These are phyloP conservation scores for Xylaria sp. DNA, from an alignment of 2,329 filamentous ascomycete species.

Conservation along the genomic window DNA sequence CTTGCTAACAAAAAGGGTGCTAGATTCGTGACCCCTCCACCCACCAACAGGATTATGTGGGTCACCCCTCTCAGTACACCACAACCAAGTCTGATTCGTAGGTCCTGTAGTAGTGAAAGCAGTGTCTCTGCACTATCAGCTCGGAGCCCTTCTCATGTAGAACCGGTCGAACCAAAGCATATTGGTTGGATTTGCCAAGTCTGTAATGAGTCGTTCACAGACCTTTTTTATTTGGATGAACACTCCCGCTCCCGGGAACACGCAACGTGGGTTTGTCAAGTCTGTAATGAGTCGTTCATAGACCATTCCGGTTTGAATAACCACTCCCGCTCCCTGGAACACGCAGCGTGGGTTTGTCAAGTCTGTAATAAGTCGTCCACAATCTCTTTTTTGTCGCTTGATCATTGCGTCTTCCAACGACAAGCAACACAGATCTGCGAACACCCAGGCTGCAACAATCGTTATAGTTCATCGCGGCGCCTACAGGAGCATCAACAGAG, in stretches of 20 bases:
- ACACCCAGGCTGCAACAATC: neutral
- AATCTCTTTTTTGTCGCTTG: no score
- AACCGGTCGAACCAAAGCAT: no score
- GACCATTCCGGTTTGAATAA: no score
- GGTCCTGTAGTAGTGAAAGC: neutral
- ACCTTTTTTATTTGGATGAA: no score
- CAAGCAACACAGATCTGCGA: neutral
- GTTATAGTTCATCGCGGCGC: accelerated
- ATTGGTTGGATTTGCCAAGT: no score
- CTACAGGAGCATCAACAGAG: neutral
- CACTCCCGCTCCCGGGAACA: no score
- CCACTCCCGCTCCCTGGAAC: no score
- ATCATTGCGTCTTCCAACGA: no score
- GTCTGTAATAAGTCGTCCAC: neutral
- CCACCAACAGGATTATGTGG: neutral
- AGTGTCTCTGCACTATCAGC: no score
- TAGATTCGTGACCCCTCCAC: no score
- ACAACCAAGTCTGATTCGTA: neutral
- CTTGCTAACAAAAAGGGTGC: constrained; percentile 44
- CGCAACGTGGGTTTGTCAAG: no score
- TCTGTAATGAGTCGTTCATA: neutral
- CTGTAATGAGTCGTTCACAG: neutral
- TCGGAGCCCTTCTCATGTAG: neutral
- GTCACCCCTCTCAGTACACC: neutral
- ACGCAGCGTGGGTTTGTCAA: no score